Percentiles rank a stretch among this genome's conserved stretches.
phyloP scores from a whole-genome alignment of 75 land plant genomes.

The Gnetum montanum region DNA sequence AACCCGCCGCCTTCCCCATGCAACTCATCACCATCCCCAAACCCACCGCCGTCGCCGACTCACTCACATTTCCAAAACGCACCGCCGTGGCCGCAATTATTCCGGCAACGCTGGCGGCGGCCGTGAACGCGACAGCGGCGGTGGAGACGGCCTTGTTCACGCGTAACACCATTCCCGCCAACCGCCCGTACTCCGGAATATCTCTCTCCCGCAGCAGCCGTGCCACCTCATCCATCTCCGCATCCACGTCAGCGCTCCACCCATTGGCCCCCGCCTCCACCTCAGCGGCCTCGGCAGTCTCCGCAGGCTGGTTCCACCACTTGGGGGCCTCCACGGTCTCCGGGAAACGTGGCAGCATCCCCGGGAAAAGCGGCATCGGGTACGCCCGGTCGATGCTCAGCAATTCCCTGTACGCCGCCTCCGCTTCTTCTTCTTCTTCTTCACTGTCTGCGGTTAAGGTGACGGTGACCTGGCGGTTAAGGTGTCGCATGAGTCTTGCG shows the following conservation, averaged over 20 bases:
- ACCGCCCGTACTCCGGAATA: slow-evolving; percentile 15
- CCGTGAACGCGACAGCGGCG: slow-evolving; percentile 29
- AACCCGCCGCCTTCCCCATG: no score
- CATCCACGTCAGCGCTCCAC: slow-evolving; percentile 26
- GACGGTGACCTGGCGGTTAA: slow-evolving; percentile 24
- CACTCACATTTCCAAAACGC: slow-evolving; percentile 25
- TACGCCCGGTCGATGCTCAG: slow-evolving; percentile 44
- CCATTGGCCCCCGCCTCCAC: slow-evolving; percentile 9
- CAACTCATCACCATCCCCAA: no score
- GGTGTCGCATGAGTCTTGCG: slow-evolving; percentile 29
- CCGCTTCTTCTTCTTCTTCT: no score
- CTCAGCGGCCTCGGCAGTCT: neutral
- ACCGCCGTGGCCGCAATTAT: slow-evolving; percentile 24
- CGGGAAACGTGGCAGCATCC: slow-evolving; percentile 59
- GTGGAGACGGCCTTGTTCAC: slow-evolving; percentile 32
- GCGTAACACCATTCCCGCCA: slow-evolving; percentile 18
- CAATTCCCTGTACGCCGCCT: slow-evolving; percentile 23
- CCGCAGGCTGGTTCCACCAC: slow-evolving; percentile 31
- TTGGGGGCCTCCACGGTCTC: slow-evolving; percentile 21
- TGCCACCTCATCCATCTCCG: slow-evolving; percentile 19
- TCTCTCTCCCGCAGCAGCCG: slow-evolving; percentile 22
- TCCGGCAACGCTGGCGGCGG: neutral
- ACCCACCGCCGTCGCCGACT: no score
- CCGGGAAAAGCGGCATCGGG: slow-evolving; percentile 52
- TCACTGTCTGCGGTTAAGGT: no score